Base-by-base conservation (phyloP, 805 yeast genomes). In the Myxozyma udenii region DNA sequence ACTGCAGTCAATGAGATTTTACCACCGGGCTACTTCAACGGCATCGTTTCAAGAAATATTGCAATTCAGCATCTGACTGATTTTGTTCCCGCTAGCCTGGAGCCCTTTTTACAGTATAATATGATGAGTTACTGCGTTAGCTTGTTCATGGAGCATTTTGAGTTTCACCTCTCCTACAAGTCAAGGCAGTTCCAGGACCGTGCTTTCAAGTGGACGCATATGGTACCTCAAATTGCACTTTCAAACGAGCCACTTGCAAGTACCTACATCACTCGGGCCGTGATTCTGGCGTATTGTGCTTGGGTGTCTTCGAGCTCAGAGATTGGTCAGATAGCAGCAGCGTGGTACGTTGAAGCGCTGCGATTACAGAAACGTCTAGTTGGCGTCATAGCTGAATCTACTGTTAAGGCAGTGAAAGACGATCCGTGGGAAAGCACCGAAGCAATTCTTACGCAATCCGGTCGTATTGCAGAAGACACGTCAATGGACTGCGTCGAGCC, bases 281-380 rank as follows among this genome's bases (percentile, higher is more conserved):
- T 28, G 12, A 14, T 28, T 9, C 33, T 28, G 9, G 33, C 12
- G 14, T 14, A 28, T 28, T 28, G 33, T 28, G 33, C 33, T 14
- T 28, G 33, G 33, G 33, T 28, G 9, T 9, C 33, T 28, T 9
- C 33, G 9, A 28, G 14, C 14, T 28, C 33, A 9, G 14, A 9
- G 14, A 9, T 9, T 28, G 33, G 12, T 28, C 9, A 14, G 4
- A 12, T 51, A 6, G 51, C 39, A 11, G 33, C 46, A 16, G 22
- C 24, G 21, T 51, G 51, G 55, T 46, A 47, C 23, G 44, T 41
- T 18, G 25, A 46, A 24, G 55, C 45, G 9, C 24, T 47, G 19
- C 35, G 38, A 23, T 32, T 30, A 16, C 55, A 51, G 30, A 47
- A 46, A 18, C 23, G 30, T 2, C 44, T 40, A 11, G 43, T 51